phyloP scores from a whole-genome alignment of 768 basidiomycete species.

The Exsudoporus frostii region DNA sequence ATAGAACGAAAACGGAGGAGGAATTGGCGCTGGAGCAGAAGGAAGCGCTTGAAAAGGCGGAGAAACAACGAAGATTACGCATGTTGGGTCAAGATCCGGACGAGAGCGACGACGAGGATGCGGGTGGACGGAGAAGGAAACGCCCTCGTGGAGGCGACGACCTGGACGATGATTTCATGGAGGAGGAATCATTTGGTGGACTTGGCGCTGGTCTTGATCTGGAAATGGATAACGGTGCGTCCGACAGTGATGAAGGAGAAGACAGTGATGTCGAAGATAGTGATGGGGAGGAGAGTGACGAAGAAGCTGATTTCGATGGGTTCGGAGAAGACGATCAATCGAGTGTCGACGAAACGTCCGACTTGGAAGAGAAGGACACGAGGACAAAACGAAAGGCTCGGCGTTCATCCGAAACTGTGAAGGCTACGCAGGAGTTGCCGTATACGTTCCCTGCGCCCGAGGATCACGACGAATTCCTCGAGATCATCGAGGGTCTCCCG shows the following conservation, averaged over 20 bases:
- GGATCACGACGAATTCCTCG: slow-evolving; percentile 86
- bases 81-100: slow-evolving; percentile 81
- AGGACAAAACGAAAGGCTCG: slow-evolving; percentile 31
- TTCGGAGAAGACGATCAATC: slow-evolving; percentile 35
- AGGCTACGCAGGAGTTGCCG: slow-evolving; percentile 64
- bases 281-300: slow-evolving; percentile 27
- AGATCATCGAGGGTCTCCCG: slow-evolving; percentile 66
- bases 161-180: slow-evolving; percentile 79
- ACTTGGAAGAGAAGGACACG: slow-evolving; percentile 35
- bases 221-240: slow-evolving; percentile 40
- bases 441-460: slow-evolving; percentile 90
- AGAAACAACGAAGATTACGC: slow-evolving; percentile 68
- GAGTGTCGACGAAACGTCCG: slow-evolving; percentile 37
- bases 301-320: slow-evolving; percentile 31
- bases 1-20: slow-evolving; percentile 95
- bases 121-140: slow-evolving; percentile 42
- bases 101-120: slow-evolving; percentile 59
- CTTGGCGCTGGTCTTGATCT: slow-evolving; percentile 34
- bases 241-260: slow-evolving; percentile 33
- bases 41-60: slow-evolving; percentile 81
- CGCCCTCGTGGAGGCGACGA: slow-evolving; percentile 77
- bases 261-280: slow-evolving; percentile 34
- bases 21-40: slow-evolving; percentile 89
- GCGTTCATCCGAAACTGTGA: slow-evolving; percentile 31
- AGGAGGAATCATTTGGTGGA: slow-evolving; percentile 35